Conservation (phyloP, 345 rosid genomes). For the Punica granatum region DNA sequence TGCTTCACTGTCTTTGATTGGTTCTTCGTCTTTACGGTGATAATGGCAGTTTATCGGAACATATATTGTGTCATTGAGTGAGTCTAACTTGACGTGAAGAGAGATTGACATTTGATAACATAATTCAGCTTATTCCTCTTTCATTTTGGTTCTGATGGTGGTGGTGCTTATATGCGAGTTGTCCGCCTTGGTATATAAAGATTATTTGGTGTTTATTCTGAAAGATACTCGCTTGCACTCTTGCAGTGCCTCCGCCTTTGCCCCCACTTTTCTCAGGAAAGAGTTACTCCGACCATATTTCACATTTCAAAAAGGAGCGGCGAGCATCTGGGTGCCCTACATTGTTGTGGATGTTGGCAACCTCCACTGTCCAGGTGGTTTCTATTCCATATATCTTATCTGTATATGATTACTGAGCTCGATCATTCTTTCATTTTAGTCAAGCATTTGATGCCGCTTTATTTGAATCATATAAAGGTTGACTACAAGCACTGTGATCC, state of each 20-base stretch:
- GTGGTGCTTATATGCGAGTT: neutral
- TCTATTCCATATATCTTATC: too few relatives aligned
- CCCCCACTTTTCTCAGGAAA: conserved; percentile 79
- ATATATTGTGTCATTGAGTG: too few relatives aligned
- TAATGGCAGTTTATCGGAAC: too few relatives aligned
- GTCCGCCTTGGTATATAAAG: neutral
- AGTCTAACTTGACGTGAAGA: too few relatives aligned
- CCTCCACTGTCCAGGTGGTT: conserved; percentile 65
- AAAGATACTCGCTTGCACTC: conserved; percentile 15
- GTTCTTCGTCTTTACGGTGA: neutral
- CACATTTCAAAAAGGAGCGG: conserved; percentile 42
- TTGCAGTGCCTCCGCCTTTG: conserved; percentile 77
- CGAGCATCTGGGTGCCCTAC: conserved; percentile 72
- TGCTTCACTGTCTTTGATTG: neutral
- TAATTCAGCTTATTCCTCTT: too few relatives aligned
- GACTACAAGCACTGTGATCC: too few relatives aligned
- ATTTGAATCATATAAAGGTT: too few relatives aligned
- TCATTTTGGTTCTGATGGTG: neutral
- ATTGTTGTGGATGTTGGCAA: conserved; percentile 55
- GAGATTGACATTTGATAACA: too few relatives aligned
- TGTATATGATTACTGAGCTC: too few relatives aligned
- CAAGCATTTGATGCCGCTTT: too few relatives aligned
- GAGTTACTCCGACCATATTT: conserved; percentile 53
- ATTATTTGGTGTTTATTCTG: neutral
- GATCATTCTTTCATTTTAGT: too few relatives aligned